A percentile compares a stretch with the other conserved stretches of the same genome.
Evolutionary conservation across 495 filamentous ascomycete genomes (phyloP).

Genomic region (Talaromyces adpressus): DNA sequence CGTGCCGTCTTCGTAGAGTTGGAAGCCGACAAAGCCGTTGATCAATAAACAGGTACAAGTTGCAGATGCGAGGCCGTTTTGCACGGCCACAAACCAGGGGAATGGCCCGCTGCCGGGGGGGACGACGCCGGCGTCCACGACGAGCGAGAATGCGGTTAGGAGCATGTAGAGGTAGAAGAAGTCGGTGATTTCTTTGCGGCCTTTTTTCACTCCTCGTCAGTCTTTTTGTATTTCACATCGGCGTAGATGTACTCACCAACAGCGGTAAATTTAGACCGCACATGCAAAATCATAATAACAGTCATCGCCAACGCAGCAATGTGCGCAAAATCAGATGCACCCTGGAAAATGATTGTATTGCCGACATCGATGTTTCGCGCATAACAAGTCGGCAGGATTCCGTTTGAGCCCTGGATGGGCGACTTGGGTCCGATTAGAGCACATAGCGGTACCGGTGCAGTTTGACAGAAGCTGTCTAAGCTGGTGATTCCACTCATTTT

Average conservation of each 20-base stretch:
- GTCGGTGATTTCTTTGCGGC: conserved; percentile 93
- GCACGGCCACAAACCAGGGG: conserved; percentile 85
- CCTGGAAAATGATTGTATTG: conserved; percentile 97
- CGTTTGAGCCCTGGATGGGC: conserved; percentile 57
- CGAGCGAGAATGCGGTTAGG: conserved; percentile 79
- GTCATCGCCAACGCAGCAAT: conserved; percentile 90
- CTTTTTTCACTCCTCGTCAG: conserved; percentile 23
- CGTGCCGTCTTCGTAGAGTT: conserved; percentile 98
- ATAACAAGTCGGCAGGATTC: conserved; percentile 87
- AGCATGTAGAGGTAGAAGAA: conserved; percentile 98
- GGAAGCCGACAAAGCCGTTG: conserved; percentile 98
- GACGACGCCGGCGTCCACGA: conserved; percentile 89
- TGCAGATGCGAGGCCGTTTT: conserved; percentile 85
- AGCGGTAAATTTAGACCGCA: conserved; percentile 95
- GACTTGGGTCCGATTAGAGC: conserved; percentile 67
- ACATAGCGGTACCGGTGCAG: conserved; percentile 81
- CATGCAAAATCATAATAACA: conserved; percentile 92
- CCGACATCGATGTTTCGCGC: conserved; percentile 91
- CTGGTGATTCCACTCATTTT: conserved; percentile 79
- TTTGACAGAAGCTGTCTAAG: conserved; percentile 79
- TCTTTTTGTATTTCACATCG: background rate
- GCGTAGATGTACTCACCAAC: conserved; percentile 61
- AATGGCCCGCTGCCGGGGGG: conserved; percentile 73
- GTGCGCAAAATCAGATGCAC: conserved; percentile 84
- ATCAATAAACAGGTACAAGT: conserved; percentile 84